Evolutionary conservation across 768 basidiomycete species (phyloP).

Genomic region (Holtermannia corniformis): DNA sequence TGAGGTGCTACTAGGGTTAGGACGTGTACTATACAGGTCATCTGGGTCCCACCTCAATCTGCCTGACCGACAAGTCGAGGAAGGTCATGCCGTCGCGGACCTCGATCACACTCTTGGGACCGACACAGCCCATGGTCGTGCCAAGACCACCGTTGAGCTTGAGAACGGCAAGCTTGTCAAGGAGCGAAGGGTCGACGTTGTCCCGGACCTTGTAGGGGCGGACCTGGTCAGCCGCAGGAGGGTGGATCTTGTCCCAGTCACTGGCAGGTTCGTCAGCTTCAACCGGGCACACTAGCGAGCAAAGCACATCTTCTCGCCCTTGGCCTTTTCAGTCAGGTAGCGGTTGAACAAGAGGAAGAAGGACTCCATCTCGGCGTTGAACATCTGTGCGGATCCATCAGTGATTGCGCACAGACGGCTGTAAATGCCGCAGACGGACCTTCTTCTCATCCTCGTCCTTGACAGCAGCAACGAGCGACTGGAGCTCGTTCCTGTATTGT

Average conservation of each 20-base stretch:
- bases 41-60: slow-evolving; percentile 58
- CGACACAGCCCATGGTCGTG: slow-evolving; percentile 59
- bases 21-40: not conserved
- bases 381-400: slow-evolving; percentile 52
- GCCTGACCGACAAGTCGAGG: slow-evolving; percentile 85
- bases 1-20: slow-evolving; percentile 56
- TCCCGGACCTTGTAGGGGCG: slow-evolving; percentile 69
- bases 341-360: slow-evolving; percentile 95
- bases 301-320: slow-evolving; percentile 67
- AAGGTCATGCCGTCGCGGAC: slow-evolving; percentile 96
- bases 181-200: slow-evolving; percentile 53
- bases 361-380: slow-evolving; percentile 90
- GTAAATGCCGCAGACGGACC: slow-evolving; percentile 45
- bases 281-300: not conserved
- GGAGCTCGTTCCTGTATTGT: slow-evolving; percentile 70
- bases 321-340: slow-evolving; percentile 79
- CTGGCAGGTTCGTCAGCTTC: slow-evolving; percentile 42
- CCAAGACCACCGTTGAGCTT: slow-evolving; percentile 92
- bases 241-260: slow-evolving; percentile 82
- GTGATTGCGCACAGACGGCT: not conserved
- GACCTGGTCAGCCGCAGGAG: slow-evolving; percentile 75
- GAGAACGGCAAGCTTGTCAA: slow-evolving; percentile 89
- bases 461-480: slow-evolving; percentile 78
- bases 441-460: slow-evolving; percentile 69
- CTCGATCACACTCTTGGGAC: slow-evolving; percentile 81